Evolutionary conservation across 2,329 filamentous ascomycete genomes (phyloP), one percentile per base, ranked within the genome.

Genomic region (Pseudogymnoascus sp.): DNA sequence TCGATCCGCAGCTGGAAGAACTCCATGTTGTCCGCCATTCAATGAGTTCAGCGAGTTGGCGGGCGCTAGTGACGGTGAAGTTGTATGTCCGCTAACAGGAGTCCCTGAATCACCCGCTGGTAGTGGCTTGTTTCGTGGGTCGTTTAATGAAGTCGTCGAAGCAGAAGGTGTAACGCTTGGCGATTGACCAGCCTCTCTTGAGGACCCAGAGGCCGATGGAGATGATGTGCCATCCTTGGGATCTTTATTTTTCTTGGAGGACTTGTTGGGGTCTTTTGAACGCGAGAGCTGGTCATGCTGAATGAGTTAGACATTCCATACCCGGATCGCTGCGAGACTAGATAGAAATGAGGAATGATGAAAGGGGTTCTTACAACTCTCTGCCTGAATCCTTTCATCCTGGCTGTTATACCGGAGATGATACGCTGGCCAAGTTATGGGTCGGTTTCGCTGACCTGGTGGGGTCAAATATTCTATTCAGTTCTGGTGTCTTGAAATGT

Each of bases 311-410:
- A 75, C 58, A 60, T 60, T 60, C 36, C 30, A 39, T 22, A 60
- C 52, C 35, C 28, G 33, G 19, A 30, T 60, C 33, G 59, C 55
- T 61, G 33, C 22, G 12, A 36, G 35, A 62, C 22, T 36, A 35
- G 58, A 68, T 65, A 65, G 1, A 55, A 55, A 55, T 12, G 3
- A 55, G 5, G 28, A 42, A 35, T 64, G 62, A 65, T 71, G 71
- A 69, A 63, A 65, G 67, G 69, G 69, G 67, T 69, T 67, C 90
- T 83, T 86, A 96, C 92, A 83, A 97, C 92, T 89, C 90, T 91
- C 83, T 96, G 91, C 79, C 92, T 90, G 79, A 97, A 96, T 76
- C 91, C 90, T 82, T 96, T 97, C 93, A 97, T 97, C 78, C 83
- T 89, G 78, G 49, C 49, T 55, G 49, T 35, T 33, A 8, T 55